Conservation (phyloP, 2,329 filamentous ascomycete genomes). For the Magnaporthiopsis rhizophila region DNA sequence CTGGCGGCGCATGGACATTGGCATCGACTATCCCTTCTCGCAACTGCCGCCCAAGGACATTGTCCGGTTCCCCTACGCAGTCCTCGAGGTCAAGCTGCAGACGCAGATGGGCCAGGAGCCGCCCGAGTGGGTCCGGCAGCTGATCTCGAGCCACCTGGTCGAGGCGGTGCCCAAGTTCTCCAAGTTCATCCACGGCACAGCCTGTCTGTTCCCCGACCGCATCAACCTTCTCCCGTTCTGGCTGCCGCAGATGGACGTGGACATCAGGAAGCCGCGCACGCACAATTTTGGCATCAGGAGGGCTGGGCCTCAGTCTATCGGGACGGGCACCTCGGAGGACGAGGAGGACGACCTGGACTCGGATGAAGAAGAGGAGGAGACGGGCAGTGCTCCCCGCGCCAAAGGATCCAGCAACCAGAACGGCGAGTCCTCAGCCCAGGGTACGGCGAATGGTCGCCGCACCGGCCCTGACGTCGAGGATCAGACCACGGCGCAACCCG, state of each 20-base stretch:
- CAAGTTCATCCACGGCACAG: constrained; percentile 96
- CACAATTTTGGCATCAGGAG: constrained; percentile 88
- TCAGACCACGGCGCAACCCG: constrained; percentile 58
- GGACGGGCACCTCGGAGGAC: constrained; percentile 70
- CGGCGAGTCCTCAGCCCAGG: constrained; percentile 31
- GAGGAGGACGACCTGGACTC: constrained; percentile 68
- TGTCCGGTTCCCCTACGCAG: constrained; percentile 88
- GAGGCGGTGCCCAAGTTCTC: constrained; percentile 99
- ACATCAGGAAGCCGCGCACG: constrained; percentile 86
- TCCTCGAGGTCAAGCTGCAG: constrained; percentile 95
- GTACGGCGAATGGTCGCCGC: constrained; percentile 26
- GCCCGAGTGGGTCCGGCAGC: constrained; percentile 90
- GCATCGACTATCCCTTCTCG: constrained; percentile 88
- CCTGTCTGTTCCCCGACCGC: constrained; percentile 74
- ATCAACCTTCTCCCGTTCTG: constrained; percentile 93
- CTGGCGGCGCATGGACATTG: constrained; percentile 96
- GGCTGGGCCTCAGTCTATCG: constrained; percentile 63
- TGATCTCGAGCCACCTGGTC: constrained; percentile 88
- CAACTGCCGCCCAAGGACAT: constrained; percentile 81
- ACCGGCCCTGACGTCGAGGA: constrained; percentile 63
- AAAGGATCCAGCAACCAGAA: constrained; percentile 12
- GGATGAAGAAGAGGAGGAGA: constrained; percentile 43
- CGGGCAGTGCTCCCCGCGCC: constrained; percentile 7
- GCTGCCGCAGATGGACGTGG: constrained; percentile 97
- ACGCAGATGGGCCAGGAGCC: constrained; percentile 93